Percentiles rank a stretch among this genome's conserved stretches.
These are phyloP conservation scores for Myxozyma melibiosi DNA, from an alignment of 805 yeast genomes.

Conservation along the genomic window DNA sequence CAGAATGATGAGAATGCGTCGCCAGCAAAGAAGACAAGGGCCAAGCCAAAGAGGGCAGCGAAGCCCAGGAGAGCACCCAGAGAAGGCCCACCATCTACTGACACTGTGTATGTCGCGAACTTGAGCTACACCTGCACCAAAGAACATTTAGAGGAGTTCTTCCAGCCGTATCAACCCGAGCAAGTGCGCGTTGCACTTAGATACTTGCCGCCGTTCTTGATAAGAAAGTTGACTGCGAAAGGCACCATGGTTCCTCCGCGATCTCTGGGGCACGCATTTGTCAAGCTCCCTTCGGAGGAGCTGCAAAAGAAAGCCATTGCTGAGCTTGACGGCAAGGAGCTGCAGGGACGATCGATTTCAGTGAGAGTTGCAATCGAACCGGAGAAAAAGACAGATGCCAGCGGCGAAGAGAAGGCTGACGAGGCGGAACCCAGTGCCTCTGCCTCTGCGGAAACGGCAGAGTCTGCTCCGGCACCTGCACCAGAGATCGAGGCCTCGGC, in stretches of 20 bases:
- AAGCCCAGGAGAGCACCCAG: constrained; percentile 39
- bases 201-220: constrained; percentile 49
- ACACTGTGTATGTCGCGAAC: constrained; percentile 64
- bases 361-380: constrained; percentile 76
- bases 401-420: too few species aligned
- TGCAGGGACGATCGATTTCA: constrained; percentile 65
- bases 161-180: constrained; percentile 50
- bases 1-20: constrained; percentile 14
- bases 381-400: constrained; percentile 34
- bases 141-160: constrained; percentile 39
- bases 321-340: constrained; percentile 60
- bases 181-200: constrained; percentile 64
- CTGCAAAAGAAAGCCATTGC: constrained; percentile 72
- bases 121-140: constrained; percentile 48
- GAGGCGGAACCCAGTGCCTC: constrained; percentile 7
- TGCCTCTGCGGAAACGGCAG: constrained; percentile 9
- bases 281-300: constrained; percentile 60
- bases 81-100: constrained; percentile 58
- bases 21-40: constrained; percentile 5
- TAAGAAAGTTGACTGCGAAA: constrained; percentile 49
- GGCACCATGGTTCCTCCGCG: constrained; percentile 50
- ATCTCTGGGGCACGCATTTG: constrained; percentile 63
- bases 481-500: neutral
- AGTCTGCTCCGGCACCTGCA: neutral
- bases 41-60: constrained; percentile 12